Evolutionary conservation across 768 basidiomycete species (phyloP).

Genomic region (Cubamyces lactineus): DNA sequence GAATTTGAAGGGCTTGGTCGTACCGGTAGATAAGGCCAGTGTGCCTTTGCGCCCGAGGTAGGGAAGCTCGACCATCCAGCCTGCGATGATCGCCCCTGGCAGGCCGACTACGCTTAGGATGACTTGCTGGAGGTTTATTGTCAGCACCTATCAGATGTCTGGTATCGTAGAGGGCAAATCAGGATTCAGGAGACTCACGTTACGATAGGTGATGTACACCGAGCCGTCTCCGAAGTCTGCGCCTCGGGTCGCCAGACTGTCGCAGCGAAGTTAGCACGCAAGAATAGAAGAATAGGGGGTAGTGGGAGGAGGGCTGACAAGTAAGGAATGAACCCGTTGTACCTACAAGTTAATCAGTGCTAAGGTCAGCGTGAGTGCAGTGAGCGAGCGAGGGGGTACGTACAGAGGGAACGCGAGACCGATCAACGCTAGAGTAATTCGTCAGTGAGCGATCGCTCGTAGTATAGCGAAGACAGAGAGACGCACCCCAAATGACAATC

Average conservation of each 20-base stretch:
- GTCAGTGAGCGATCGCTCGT: slow-evolving; percentile 13
- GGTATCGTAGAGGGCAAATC: too few species aligned
- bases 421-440: slow-evolving; percentile 56
- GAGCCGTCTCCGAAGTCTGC: slow-evolving; percentile 72
- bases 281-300: not conserved
- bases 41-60: slow-evolving; percentile 57
- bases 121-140: slow-evolving; percentile 43
- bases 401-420: slow-evolving; percentile 76
- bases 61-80: slow-evolving; percentile 55
- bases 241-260: slow-evolving; percentile 65
- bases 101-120: slow-evolving; percentile 61
- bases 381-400: slow-evolving; percentile 25
- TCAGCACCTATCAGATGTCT: not conserved
- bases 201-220: slow-evolving; percentile 73
- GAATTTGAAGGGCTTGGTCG: too few species aligned
- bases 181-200: slow-evolving; percentile 43
- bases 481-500: slow-evolving; percentile 56
- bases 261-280: slow-evolving; percentile 5
- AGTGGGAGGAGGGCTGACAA: slow-evolving; percentile 45
- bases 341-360: slow-evolving; percentile 35
- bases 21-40: slow-evolving; percentile 52
- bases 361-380: too few species aligned
- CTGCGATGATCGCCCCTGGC: slow-evolving; percentile 60
- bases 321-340: slow-evolving; percentile 57
- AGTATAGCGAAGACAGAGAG: too few species aligned